These are phyloP conservation scores for Funneliformis mosseae DNA, from an alignment of 192 early-diverging fungal genomes.

Conservation along the genomic window DNA sequence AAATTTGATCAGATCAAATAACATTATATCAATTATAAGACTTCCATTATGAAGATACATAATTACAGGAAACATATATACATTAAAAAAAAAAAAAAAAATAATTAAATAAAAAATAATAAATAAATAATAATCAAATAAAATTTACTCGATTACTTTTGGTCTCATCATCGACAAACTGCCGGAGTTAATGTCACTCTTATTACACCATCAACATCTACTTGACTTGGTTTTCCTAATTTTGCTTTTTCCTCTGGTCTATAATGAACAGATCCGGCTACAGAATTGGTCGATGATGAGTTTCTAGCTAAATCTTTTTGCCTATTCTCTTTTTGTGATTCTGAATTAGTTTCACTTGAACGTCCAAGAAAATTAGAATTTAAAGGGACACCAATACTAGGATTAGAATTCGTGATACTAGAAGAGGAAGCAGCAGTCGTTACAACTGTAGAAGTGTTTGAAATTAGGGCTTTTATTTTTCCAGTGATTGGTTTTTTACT, in stretches of 20 bases:
- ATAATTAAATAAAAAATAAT: not conserved
- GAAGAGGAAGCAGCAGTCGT: not conserved
- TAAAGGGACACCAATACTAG: not conserved
- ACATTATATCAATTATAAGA: too few species aligned
- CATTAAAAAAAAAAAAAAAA: not conserved
- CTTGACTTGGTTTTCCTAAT: constrained; percentile 2
- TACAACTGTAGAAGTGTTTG: not conserved
- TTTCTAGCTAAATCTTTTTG: not conserved
- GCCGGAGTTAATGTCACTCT: constrained; percentile 27
- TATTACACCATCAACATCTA: constrained; percentile 23
- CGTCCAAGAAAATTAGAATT: not conserved
- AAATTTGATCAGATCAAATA: too few species aligned
- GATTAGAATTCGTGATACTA: not conserved
- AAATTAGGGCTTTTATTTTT: constrained; percentile 3
- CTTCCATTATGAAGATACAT: not conserved
- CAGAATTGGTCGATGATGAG: not conserved
- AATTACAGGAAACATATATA: not conserved
- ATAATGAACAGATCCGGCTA: constrained; percentile 28
- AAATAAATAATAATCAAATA: not conserved
- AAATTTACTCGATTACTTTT: not conserved
- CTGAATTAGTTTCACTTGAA: not conserved
- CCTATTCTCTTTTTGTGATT: not conserved
- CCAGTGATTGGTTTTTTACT: constrained; percentile 6
- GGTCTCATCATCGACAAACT: constrained; percentile 24
- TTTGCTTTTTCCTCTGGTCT: constrained; percentile 14